These are phyloP conservation scores for Plasmodium vinckei DNA, from an alignment of 169 alveolate genomes.

Conservation along the genomic window DNA sequence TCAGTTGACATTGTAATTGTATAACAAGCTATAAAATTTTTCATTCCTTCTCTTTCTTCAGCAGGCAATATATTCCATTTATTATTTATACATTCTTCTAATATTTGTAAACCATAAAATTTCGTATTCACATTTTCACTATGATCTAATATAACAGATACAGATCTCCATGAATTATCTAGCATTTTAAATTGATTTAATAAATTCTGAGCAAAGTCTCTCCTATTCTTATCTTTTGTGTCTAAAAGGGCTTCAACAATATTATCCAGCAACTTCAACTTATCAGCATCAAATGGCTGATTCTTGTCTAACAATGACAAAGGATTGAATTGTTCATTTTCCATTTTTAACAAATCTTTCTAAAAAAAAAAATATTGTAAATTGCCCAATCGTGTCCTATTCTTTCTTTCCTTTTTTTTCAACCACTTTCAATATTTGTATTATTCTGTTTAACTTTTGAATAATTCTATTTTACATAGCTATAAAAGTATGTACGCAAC, in stretches of 20 bases:
- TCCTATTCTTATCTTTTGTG: constrained; percentile 81
- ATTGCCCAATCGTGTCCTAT: neutral
- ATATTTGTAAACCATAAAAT: constrained; percentile 90
- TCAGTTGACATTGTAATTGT: constrained; percentile 85
- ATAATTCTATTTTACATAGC: too few species aligned
- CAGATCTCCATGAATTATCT: constrained; percentile 93
- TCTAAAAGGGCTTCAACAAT: constrained; percentile 92
- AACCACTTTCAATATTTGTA: neutral
- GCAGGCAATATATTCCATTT: constrained; percentile 91
- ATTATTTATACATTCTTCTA: constrained; percentile 89
- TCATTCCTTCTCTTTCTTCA: constrained; percentile 89
- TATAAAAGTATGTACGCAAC: too few species aligned
- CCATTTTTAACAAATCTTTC: constrained; percentile 37
- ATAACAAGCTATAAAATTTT: constrained; percentile 89
- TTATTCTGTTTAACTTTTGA: too few species aligned
- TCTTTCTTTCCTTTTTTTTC: constrained; percentile 1
- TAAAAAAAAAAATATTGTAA: constrained; percentile 2
- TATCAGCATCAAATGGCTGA: constrained; percentile 88
- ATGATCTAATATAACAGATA: constrained; percentile 89
- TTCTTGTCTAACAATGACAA: constrained; percentile 87
- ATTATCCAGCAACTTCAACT: constrained; percentile 88
- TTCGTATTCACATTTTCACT: constrained; percentile 90
- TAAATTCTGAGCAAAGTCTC: constrained; percentile 91
- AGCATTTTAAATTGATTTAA: constrained; percentile 89
- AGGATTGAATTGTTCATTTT: constrained; percentile 82